phyloP scores from a whole-genome alignment of 306 rosid genomes.

The Lathyrus sativus region DNA sequence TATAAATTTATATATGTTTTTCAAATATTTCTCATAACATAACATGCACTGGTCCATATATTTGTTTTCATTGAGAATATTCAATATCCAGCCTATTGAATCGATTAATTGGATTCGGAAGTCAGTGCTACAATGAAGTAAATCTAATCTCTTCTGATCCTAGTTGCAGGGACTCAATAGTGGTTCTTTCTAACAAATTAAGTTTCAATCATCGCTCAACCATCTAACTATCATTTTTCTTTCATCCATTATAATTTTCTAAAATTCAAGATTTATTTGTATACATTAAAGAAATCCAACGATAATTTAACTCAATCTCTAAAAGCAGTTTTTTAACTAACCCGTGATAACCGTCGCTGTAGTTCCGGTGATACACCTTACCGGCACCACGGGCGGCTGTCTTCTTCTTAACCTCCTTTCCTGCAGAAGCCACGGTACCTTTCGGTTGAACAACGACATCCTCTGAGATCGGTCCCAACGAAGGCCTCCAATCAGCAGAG shows the following conservation, averaged over 20 bases:
- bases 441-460: slow-evolving; percentile 26
- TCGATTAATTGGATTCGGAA: too few species aligned
- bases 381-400: not conserved
- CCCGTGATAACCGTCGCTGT: slow-evolving; percentile 47
- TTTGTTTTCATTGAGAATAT: too few species aligned
- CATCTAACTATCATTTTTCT: not conserved
- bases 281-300: too few species aligned
- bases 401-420: slow-evolving; percentile 31
- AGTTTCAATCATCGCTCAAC: too few species aligned
- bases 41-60: slow-evolving; percentile 2
- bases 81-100: too few species aligned
- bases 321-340: slow-evolving; percentile 29
- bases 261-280: not conserved
- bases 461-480: slow-evolving; percentile 59
- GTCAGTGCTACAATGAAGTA: too few species aligned
- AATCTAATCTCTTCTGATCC: too few species aligned
- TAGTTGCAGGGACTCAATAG: too few species aligned
- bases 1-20: too few species aligned
- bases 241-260: not conserved
- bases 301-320: too few species aligned
- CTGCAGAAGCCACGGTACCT: not conserved
- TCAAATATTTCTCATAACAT: too few species aligned
- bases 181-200: too few species aligned
- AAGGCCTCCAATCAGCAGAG: slow-evolving; percentile 60
- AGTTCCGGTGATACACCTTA: slow-evolving; percentile 33